phyloP scores from a whole-genome alignment of 441 rosid genomes.

The Gossypium trilobum region DNA sequence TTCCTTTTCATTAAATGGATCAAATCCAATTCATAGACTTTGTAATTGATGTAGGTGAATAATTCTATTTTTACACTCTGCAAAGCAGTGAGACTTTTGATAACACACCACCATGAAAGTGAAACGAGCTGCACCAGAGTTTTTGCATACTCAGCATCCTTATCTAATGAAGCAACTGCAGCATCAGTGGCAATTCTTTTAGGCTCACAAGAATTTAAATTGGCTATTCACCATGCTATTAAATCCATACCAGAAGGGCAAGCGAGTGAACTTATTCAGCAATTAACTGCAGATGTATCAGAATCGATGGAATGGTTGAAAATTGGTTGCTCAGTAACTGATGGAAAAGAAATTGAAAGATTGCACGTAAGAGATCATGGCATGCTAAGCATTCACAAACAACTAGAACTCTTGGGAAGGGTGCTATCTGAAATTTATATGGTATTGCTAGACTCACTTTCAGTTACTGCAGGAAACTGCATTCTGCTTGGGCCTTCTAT shows the following conservation, averaged over 20 bases:
- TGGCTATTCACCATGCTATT: slow-evolving; percentile 46
- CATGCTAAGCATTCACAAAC: slow-evolving; percentile 22
- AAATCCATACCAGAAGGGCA: slow-evolving; percentile 84
- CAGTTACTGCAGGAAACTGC: slow-evolving; percentile 69
- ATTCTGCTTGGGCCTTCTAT: slow-evolving; percentile 48
- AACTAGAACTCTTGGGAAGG: slow-evolving; percentile 56
- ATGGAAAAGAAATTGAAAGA: slow-evolving; percentile 27
- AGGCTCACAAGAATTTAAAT: slow-evolving; percentile 49
- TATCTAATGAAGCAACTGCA: slow-evolving; percentile 30
- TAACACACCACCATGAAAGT: slow-evolving; percentile 25
- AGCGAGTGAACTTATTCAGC: slow-evolving; percentile 54
- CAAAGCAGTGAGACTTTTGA: slow-evolving; percentile 57
- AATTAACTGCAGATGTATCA: slow-evolving; percentile 50
- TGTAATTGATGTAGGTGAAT: slow-evolving; percentile 51
- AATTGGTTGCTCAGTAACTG: slow-evolving; percentile 27
- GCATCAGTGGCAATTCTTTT: slow-evolving; percentile 44
- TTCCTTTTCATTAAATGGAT: slow-evolving; percentile 1
- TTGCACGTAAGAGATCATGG: slow-evolving; percentile 16
- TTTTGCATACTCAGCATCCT: slow-evolving; percentile 16
- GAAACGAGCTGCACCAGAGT: slow-evolving; percentile 20
- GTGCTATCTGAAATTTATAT: slow-evolving; percentile 63
- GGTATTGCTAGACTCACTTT: slow-evolving; percentile 55
- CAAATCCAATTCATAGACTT: slow-evolving; percentile 8
- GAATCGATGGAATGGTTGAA: slow-evolving; percentile 66
- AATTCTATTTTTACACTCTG: slow-evolving; percentile 53